Percentiles rank a stretch among this genome's conserved stretches.
These are phyloP conservation scores for Aspergillus japonicus DNA, from an alignment of 2,329 filamentous ascomycete species.

Conservation along the genomic window DNA sequence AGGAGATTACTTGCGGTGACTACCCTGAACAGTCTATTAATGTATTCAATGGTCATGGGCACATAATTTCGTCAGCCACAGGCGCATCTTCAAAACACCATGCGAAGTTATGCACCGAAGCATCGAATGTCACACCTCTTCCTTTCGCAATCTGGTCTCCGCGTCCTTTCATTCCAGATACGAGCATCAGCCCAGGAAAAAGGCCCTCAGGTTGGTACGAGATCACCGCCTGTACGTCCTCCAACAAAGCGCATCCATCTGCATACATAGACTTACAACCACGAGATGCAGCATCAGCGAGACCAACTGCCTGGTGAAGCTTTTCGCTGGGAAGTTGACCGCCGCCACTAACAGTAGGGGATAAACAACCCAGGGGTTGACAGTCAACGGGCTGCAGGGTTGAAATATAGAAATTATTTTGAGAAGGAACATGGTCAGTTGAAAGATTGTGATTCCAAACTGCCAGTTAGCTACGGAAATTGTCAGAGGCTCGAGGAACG, in stretches of 20 bases:
- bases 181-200: background rate
- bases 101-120: background rate
- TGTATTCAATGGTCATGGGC: background rate
- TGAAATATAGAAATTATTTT: constrained; percentile 67
- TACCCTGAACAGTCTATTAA: background rate
- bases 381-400: constrained; percentile 70
- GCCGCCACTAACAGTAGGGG: constrained; percentile 68
- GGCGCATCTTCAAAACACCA: background rate
- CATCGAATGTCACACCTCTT: background rate
- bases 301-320: constrained; percentile 38
- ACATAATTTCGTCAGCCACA: background rate
- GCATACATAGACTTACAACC: constrained; percentile 44
- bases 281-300: constrained; percentile 50
- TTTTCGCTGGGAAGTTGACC: constrained; percentile 54
- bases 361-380: constrained; percentile 63
- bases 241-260: constrained; percentile 23
- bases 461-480: constrained; percentile 27
- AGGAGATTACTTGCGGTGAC: background rate
- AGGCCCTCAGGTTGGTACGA: background rate
- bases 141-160: background rate
- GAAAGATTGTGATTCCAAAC: constrained; percentile 45
- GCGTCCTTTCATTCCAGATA: background rate
- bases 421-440: constrained; percentile 62
- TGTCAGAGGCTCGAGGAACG: background rate
- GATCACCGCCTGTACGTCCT: background rate